These are phyloP conservation scores for Fusarium praegraminearum DNA, from an alignment of 2,329 filamentous ascomycete species.

Conservation along the genomic window DNA sequence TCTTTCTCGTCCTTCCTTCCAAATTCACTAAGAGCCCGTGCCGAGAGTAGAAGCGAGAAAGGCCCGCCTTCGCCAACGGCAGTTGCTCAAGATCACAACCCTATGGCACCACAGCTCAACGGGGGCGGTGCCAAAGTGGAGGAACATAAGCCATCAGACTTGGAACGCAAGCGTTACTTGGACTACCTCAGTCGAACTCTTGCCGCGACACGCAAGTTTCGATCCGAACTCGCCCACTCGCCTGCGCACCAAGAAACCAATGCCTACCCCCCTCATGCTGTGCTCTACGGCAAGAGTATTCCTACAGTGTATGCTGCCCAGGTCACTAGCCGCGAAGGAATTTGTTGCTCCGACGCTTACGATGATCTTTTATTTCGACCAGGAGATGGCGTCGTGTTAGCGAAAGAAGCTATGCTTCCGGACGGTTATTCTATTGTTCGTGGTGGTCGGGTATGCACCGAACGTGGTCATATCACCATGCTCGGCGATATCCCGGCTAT, in stretches of 20 bases:
- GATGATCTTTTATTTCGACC: constrained; percentile 88
- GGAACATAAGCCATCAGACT: constrained; percentile 44
- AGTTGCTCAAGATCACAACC: constrained; percentile 53
- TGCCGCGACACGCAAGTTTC: constrained; percentile 78
- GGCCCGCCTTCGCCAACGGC: constrained; percentile 34
- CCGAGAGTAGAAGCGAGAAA: constrained; percentile 58
- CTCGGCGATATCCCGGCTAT: constrained; percentile 87
- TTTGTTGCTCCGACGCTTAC: constrained; percentile 81
- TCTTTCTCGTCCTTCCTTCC: constrained; percentile 64
- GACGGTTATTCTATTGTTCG: constrained; percentile 79
- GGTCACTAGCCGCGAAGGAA: constrained; percentile 78
- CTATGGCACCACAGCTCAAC: constrained; percentile 47
- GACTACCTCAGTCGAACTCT: constrained; percentile 82
- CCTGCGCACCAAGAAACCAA: constrained; percentile 73
- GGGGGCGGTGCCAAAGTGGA: constrained; percentile 36
- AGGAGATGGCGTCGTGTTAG: constrained; percentile 90
- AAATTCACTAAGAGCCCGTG: constrained; percentile 59
- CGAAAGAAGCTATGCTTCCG: constrained; percentile 86
- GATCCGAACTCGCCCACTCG: constrained; percentile 75
- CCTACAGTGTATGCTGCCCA: constrained; percentile 87
- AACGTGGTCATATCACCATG: constrained; percentile 88
- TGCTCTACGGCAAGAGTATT: constrained; percentile 88
- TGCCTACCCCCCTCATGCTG: constrained; percentile 81
- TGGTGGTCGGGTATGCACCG: constrained; percentile 81
- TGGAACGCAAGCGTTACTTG: constrained; percentile 53